phyloP scores from a whole-genome alignment of 257 asterid genomes.

The Petunia secreta region DNA sequence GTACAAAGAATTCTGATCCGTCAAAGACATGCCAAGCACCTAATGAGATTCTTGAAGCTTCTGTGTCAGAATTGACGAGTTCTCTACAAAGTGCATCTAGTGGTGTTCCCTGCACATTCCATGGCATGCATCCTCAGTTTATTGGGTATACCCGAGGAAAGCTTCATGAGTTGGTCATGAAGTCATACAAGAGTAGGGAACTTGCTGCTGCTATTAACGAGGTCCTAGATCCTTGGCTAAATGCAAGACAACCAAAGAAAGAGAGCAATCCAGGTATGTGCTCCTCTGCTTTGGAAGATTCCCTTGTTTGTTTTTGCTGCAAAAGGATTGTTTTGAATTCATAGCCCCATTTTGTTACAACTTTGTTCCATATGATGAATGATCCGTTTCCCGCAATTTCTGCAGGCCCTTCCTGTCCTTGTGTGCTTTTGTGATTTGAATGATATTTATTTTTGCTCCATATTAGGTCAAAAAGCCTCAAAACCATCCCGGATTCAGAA shows the following conservation, averaged over 20 bases:
- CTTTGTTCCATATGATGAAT: slow-evolving; percentile 6
- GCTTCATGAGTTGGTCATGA: slow-evolving; percentile 98
- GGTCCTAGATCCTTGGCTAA: slow-evolving; percentile 97
- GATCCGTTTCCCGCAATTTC: background rate
- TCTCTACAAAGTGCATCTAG: slow-evolving; percentile 35
- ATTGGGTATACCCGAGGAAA: slow-evolving; percentile 92
- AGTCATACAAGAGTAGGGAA: slow-evolving; percentile 95
- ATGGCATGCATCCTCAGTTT: slow-evolving; percentile 85
- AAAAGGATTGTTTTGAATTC: background rate
- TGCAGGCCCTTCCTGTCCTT: background rate
- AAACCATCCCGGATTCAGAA: slow-evolving; percentile 18
- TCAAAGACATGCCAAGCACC: slow-evolving; percentile 41
- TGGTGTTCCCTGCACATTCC: slow-evolving; percentile 54
- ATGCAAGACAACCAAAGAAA: slow-evolving; percentile 86
- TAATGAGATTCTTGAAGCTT: slow-evolving; percentile 34
- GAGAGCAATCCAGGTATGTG: slow-evolving; percentile 71
- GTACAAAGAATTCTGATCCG: slow-evolving; percentile 41
- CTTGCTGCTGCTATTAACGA: slow-evolving; percentile 98
- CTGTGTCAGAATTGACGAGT: slow-evolving; percentile 42
- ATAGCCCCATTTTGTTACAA: background rate
- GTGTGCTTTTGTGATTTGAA: slow-evolving; percentile 2
- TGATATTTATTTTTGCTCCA: slow-evolving; percentile 2
- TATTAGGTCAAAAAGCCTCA: background rate
- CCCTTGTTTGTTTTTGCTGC: background rate
- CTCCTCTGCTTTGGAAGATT: slow-evolving; percentile 15